These are phyloP conservation scores for Pseudogymnoascus sp. DNA, from an alignment of 2,329 filamentous ascomycete species.

Conservation along the genomic window DNA sequence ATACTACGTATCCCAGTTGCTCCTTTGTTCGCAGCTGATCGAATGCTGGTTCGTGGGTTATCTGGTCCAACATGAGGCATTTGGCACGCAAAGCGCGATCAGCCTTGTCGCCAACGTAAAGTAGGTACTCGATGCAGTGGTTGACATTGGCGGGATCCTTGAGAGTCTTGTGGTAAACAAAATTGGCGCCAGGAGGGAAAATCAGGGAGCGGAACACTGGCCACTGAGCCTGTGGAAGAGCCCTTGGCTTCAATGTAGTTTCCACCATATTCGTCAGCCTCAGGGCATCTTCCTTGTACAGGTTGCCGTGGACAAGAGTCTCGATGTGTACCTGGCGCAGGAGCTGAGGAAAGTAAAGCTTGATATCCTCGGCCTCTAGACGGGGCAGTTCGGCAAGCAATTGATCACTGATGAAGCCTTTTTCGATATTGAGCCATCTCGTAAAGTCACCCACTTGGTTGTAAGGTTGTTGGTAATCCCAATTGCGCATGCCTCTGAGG, in stretches of 20 bases:
- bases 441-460: conserved; percentile 80
- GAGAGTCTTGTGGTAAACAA: conserved; percentile 70
- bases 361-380: conserved; percentile 67
- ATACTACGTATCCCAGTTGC: conserved; percentile 94
- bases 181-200: conserved; percentile 73
- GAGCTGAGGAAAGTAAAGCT: conserved; percentile 70
- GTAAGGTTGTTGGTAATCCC: conserved; percentile 81
- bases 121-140: conserved; percentile 72
- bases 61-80: conserved; percentile 74
- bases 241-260: conserved; percentile 63
- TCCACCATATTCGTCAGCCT: conserved; percentile 79
- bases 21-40: conserved; percentile 94
- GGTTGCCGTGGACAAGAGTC: conserved; percentile 79
- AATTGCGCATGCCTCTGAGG: conserved; percentile 71
- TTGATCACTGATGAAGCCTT: conserved; percentile 72
- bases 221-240: conserved; percentile 71
- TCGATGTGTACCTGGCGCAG: conserved; percentile 82
- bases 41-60: conserved; percentile 88
- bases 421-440: conserved; percentile 69
- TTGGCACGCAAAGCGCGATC: conserved; percentile 68
- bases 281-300: conserved; percentile 89
- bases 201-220: conserved; percentile 68
- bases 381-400: conserved; percentile 67
- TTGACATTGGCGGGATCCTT: conserved; percentile 86
- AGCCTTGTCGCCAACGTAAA: conserved; percentile 61